Conservation (phyloP, 2,329 filamentous ascomycete genomes). For the Phialocephala subalpina region DNA sequence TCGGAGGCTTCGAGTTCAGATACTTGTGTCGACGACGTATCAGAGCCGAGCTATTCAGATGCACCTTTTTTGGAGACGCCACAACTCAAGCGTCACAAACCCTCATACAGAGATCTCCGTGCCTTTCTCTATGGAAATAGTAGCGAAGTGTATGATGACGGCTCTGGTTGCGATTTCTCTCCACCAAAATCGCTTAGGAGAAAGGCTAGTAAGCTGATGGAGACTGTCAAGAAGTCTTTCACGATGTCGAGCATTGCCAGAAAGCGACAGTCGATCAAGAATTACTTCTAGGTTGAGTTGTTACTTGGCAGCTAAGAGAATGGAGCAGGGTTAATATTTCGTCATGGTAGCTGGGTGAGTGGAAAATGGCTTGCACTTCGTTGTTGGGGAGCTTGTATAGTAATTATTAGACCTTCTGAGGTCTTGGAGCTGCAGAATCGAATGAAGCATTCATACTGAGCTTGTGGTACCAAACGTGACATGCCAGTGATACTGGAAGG, state of each 20-base stretch:
- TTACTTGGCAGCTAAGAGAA: not conserved
- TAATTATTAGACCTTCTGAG: not conserved
- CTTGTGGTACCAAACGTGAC: no score
- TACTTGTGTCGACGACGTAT: not conserved
- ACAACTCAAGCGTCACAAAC: not conserved
- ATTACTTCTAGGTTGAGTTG: not conserved
- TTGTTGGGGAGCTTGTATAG: not conserved
- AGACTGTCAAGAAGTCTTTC: conserved; percentile 13
- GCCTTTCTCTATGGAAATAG: conserved; percentile 5
- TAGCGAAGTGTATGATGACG: not conserved
- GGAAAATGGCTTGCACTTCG: not conserved
- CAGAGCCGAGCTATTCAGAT: no score
- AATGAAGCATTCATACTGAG: not conserved
- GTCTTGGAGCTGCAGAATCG: not conserved
- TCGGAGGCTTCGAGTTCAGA: not conserved
- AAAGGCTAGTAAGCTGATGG: conserved; percentile 27
- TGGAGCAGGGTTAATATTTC: no score
- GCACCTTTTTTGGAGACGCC: not conserved
- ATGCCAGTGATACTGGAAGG: no score
- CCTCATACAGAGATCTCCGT: not conserved
- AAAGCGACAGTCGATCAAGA: not conserved
- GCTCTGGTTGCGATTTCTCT: conserved; percentile 5
- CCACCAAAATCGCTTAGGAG: conserved; percentile 16
- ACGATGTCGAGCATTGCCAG: conserved; percentile 9
- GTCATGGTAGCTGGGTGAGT: not conserved